A percentile compares a stretch with the other conserved stretches of the same genome.
Evolutionary conservation across 1,139 yeast genomes (phyloP).

Genomic region (Geotrichum citri-aurantii): DNA sequence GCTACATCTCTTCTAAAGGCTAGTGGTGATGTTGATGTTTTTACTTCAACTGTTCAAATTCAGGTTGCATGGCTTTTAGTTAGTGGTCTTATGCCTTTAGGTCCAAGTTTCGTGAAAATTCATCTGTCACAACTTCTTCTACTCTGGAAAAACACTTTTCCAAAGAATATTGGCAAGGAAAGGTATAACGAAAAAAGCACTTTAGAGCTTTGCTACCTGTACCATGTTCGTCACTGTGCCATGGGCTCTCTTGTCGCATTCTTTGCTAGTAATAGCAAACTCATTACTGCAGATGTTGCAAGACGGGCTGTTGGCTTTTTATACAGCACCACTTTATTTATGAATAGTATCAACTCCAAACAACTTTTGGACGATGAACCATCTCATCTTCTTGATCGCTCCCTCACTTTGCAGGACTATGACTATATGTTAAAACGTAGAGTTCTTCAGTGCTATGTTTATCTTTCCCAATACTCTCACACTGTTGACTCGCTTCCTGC

Average conservation of each 20-base stretch:
- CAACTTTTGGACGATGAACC: constrained; percentile 29
- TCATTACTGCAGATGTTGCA: constrained; percentile 40
- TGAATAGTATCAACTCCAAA: constrained; percentile 29
- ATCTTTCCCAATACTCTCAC: constrained; percentile 27
- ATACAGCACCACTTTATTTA: constrained; percentile 31
- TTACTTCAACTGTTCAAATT: constrained; percentile 31
- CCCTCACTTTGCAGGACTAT: constrained; percentile 29
- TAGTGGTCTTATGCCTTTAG: constrained; percentile 70
- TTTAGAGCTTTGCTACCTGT: constrained; percentile 33
- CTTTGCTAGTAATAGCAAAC: constrained; percentile 32
- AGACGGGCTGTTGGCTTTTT: constrained; percentile 35
- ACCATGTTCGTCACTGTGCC: constrained; percentile 37
- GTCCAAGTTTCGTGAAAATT: constrained; percentile 56
- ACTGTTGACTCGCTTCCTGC: constrained; percentile 31
- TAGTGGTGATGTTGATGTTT: constrained; percentile 30
- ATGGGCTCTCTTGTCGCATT: constrained; percentile 36
- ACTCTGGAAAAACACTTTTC: constrained; percentile 78
- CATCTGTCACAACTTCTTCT: constrained; percentile 70
- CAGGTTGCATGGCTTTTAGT: constrained; percentile 62
- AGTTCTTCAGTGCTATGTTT: constrained; percentile 35
- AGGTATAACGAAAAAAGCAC: constrained; percentile 29
- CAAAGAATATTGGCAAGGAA: constrained; percentile 38
- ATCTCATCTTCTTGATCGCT: constrained; percentile 24
- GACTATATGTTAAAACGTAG: constrained; percentile 32
- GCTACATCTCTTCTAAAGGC: constrained; percentile 34